Percentiles rank a stretch among this genome's conserved stretches.
These are phyloP conservation scores for Gossypium sturtianum DNA, from an alignment of 345 rosid species.

Conservation along the genomic window DNA sequence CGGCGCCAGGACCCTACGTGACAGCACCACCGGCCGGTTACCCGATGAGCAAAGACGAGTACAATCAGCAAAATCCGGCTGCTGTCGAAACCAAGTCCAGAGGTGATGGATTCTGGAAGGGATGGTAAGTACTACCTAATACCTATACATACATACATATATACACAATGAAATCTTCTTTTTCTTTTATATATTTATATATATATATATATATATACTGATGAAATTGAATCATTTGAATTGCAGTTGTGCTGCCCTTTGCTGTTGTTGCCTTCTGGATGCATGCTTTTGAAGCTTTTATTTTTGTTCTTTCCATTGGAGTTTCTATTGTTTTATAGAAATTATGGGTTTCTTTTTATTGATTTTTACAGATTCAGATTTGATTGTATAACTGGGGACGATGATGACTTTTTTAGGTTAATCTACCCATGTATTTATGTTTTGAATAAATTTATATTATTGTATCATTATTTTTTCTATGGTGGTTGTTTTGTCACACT, in stretches of 20 bases:
- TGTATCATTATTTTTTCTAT: background rate
- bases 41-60: slow-evolving; percentile 2
- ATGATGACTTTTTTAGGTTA: background rate
- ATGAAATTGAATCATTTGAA: background rate
- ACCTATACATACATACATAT: background rate
- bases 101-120: slow-evolving; percentile 19
- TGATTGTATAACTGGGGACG: background rate
- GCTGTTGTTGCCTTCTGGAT: slow-evolving; percentile 11
- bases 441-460: background rate
- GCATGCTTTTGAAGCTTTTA: slow-evolving; percentile 11
- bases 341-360: background rate
- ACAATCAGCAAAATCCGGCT: background rate
- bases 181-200: background rate
- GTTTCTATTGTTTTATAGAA: background rate
- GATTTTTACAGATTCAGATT: background rate
- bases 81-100: slow-evolving; percentile 6
- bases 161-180: background rate
- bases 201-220: background rate
- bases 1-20: background rate
- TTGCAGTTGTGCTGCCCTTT: slow-evolving; percentile 12
- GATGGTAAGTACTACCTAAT: slow-evolving; percentile 3
- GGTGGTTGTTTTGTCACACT: background rate
- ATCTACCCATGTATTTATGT: background rate
- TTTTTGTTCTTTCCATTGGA: background rate
- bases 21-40: slow-evolving; percentile 11